Percentiles rank a stretch among this genome's conserved stretches.
Conservation (phyloP, 176 grass and related monocot genomes). For the Juncus inflexus region DNA sequence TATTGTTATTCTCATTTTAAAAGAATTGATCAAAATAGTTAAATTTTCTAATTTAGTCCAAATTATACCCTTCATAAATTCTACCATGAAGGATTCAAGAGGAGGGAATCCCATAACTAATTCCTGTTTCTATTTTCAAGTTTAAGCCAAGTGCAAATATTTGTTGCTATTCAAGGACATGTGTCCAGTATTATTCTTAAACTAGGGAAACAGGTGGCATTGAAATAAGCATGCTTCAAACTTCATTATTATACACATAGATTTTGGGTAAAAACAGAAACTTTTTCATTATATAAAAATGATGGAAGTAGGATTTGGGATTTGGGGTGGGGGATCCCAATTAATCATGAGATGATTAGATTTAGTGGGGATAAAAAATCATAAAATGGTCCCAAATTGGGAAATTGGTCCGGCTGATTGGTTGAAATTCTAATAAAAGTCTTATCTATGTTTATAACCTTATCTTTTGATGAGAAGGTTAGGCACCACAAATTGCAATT, state of each 20-base stretch:
- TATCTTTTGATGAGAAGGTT: constrained; percentile 20
- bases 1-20: no score
- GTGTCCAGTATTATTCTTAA: constrained; percentile 5
- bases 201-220: constrained; percentile 1
- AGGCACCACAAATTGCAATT: constrained; percentile 28
- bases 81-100: background rate
- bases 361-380: background rate
- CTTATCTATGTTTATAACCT: constrained; percentile 28
- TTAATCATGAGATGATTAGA: constrained; percentile 5
- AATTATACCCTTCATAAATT: no score
- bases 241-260: background rate
- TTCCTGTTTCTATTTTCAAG: constrained; percentile 12
- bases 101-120: background rate
- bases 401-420: constrained; percentile 12
- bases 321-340: background rate
- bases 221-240: constrained; percentile 13
- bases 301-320: background rate
- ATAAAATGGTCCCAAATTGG: constrained; percentile 29
- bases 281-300: background rate
- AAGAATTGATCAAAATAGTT: no score
- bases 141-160: background rate
- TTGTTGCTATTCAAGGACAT: constrained; percentile 2
- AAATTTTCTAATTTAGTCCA: no score
- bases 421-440: constrained; percentile 19
- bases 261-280: background rate